Conservation (phyloP, 2,329 filamentous ascomycete species). For the Dendrostoma leiphaemia region DNA sequence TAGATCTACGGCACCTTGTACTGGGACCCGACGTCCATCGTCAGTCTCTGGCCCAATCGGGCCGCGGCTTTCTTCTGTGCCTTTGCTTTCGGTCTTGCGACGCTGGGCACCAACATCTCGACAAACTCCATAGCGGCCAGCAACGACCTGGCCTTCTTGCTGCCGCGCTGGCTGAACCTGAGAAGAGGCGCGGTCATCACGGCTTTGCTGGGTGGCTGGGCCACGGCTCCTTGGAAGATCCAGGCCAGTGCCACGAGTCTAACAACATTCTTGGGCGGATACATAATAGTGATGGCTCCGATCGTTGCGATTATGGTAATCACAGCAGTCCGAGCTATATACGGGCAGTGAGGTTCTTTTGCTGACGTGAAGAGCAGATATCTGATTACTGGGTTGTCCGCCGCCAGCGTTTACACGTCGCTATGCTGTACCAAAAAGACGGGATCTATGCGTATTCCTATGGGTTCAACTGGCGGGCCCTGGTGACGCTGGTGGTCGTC, state of each 20-base stretch:
- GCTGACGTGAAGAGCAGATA: neutral
- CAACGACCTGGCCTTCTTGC: constrained; percentile 36
- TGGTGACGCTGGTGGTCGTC: constrained; percentile 1
- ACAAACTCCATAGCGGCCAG: constrained; percentile 48
- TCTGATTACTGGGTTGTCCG: constrained; percentile 12
- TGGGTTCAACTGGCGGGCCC: constrained; percentile 6
- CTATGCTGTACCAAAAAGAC: constrained; percentile 3
- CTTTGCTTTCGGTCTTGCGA: constrained; percentile 37
- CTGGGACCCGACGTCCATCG: constrained; percentile 49
- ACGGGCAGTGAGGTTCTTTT: neutral
- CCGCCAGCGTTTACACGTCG: neutral
- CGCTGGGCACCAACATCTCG: constrained; percentile 27
- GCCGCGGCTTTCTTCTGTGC: constrained; percentile 30
- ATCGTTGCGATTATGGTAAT: constrained; percentile 21
- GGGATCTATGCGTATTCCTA: constrained; percentile 6
- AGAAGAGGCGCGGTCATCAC: constrained; percentile 30
- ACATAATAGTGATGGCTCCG: constrained; percentile 20
- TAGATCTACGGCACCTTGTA: constrained; percentile 41
- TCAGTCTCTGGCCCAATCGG: constrained; percentile 36
- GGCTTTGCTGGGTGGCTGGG: constrained; percentile 32
- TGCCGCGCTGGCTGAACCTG: constrained; percentile 31
- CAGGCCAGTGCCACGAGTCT: constrained; percentile 23
- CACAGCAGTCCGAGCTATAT: too few species aligned
- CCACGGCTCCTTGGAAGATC: constrained; percentile 34
- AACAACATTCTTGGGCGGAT: constrained; percentile 13